Evolutionary conservation across 108 stramenopile species (phyloP), one percentile per base, ranked within the genome.

Genomic region (Skeletonema menzelii): DNA sequence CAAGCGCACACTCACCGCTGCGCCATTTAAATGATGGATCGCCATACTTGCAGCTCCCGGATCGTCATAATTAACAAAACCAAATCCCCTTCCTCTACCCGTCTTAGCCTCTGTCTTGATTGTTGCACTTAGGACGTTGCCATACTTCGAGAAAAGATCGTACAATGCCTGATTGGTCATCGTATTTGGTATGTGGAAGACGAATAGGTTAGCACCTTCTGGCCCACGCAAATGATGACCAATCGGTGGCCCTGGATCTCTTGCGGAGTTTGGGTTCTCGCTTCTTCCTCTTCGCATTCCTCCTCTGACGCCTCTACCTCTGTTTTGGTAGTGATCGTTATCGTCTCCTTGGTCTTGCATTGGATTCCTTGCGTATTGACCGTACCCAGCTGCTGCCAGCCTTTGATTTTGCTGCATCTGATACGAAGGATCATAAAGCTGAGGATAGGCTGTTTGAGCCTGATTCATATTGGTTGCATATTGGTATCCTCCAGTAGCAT

Each of bases 161-260:
- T 89, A 96, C 86, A 99, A 92, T 60, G 96, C 98, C 53, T 91
- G 56, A 76, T 99, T 97, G 27, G 96, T 93, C 70, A 98, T 95
- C 56, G 94, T 92, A 83, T 97, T 96, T 37, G 99, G 99, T 75
- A 99, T 96, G 77, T 99, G 96, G 73, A 99, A 99, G 40, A 99
- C 90, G 77, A 98, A 99, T 56, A 99, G 72, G 86, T 98, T 99
- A 38, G 96, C 96, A 26, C 97, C 97, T 59, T 90, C 91, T 3
- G 91, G 94, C 44, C 92, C 90, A 46, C 56, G 58, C 35, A 68
- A 67, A 65, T 37, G 56, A 35, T 77, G 57, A 35, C 66, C 69
- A 22, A 76, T 80, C 7, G 79, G 79, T n/a, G 63, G 74, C 11
- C 78, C 74, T 30, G 81, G 76, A 67, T 56, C 31, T 28, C 19